phyloP scores from a whole-genome alignment of 441 rosid species.

The Arabidopsis hybrid region DNA sequence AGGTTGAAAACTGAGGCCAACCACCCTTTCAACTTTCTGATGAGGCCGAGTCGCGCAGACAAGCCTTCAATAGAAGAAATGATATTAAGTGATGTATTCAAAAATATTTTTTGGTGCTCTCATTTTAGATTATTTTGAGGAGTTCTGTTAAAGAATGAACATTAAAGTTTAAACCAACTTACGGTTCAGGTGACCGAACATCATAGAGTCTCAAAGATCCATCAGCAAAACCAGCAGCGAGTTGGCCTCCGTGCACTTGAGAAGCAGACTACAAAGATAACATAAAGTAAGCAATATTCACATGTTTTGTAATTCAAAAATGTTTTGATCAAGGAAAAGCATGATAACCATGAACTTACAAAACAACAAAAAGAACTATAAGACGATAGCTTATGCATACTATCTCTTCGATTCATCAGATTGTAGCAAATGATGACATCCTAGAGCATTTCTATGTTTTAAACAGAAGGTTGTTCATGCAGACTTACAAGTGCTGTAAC shows the following conservation, averaged over 20 bases:
- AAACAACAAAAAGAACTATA: constrained; percentile 20
- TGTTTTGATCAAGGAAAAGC: constrained; percentile 5
- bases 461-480: constrained; percentile 20
- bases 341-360: constrained; percentile 24
- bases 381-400: not conserved
- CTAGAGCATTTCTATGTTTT: constrained; percentile 7
- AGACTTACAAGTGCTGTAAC: constrained; percentile 86
- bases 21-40: constrained; percentile 78
- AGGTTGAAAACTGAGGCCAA: constrained; percentile 95
- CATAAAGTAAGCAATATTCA: constrained; percentile 15
- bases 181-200: constrained; percentile 89
- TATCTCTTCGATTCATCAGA: constrained; percentile 8
- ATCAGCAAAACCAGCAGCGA: constrained; percentile 92
- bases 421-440: constrained; percentile 25
- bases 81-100: constrained; percentile 18
- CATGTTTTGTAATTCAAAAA: not conserved
- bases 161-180: constrained; percentile 39
- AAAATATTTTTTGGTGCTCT: not conserved
- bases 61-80: constrained; percentile 58
- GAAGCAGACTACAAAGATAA: constrained; percentile 77
- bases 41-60: constrained; percentile 80
- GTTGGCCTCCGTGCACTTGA: constrained; percentile 89
- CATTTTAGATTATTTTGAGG: not conserved
- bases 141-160: constrained; percentile 14
- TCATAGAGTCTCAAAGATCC: constrained; percentile 95